phyloP scores from a whole-genome alignment of 1,284 basidiomycete species.

The Anthracocystis walkeri region DNA sequence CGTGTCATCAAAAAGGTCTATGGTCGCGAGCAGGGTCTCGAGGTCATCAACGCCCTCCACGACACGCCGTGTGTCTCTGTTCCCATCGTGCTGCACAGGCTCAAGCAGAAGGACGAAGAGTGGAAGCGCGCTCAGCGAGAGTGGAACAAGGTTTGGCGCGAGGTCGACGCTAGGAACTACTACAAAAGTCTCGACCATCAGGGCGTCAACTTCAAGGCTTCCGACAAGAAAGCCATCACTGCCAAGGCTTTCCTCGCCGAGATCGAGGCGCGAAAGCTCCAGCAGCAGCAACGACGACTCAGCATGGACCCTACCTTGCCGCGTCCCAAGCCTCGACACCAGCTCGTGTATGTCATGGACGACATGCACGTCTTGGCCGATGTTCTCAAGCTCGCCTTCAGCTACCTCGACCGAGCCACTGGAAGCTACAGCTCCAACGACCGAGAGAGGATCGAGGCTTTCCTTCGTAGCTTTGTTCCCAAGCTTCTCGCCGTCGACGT shows the following conservation, averaged over 20 bases:
- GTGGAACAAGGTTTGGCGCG: constrained; percentile 97
- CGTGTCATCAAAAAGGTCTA: constrained; percentile 95
- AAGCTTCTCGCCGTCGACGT: constrained; percentile 81
- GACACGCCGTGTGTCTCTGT: constrained; percentile 91
- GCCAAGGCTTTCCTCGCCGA: constrained; percentile 88
- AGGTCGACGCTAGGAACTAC: constrained; percentile 90
- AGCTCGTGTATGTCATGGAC: constrained; percentile 83
- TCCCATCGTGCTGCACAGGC: constrained; percentile 87
- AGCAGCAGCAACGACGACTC: constrained; percentile 75
- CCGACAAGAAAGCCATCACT: constrained; percentile 95
- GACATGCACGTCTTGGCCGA: constrained; percentile 87
- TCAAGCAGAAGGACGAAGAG: constrained; percentile 96
- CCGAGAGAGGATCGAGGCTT: constrained; percentile 84
- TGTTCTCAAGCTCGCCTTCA: constrained; percentile 86
- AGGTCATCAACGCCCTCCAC: constrained; percentile 90
- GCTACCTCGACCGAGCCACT: constrained; percentile 83
- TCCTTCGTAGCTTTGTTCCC: constrained; percentile 87
- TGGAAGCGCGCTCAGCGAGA: constrained; percentile 95
- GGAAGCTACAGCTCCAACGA: constrained; percentile 80
- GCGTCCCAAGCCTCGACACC: constrained; percentile 70
- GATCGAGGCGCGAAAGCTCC: constrained; percentile 82
- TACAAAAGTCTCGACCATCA: constrained; percentile 97
- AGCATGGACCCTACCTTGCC: constrained; percentile 61
- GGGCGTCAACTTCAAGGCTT: constrained; percentile 90
- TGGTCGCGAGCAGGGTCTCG: constrained; percentile 82